Conservation (phyloP, 1,284 basidiomycete species). For the Sporisorium iseilematis-ciliati region DNA sequence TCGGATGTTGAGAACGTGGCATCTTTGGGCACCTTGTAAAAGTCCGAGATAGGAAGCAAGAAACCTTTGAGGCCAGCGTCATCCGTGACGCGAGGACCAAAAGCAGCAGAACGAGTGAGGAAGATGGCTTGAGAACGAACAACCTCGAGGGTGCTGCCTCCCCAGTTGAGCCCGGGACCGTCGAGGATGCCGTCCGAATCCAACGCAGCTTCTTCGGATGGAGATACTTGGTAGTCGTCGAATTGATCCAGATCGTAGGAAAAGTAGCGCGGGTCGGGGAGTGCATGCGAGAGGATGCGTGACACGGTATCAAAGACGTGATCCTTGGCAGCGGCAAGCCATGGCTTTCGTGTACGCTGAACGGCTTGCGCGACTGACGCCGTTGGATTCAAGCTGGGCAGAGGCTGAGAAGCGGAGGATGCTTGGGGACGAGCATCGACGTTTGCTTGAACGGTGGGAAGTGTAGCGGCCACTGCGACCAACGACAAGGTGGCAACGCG, state of each 20-base stretch:
- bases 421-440: background rate
- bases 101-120: constrained; percentile 65
- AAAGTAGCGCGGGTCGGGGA: constrained; percentile 49
- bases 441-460: constrained; percentile 21
- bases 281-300: constrained; percentile 36
- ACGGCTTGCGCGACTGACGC: constrained; percentile 31
- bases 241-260: constrained; percentile 49
- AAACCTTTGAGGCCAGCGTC: constrained; percentile 59
- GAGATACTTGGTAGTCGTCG: constrained; percentile 9
- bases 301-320: constrained; percentile 26
- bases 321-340: constrained; percentile 38
- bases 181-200: constrained; percentile 48
- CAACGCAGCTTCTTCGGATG: background rate
- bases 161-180: constrained; percentile 54
- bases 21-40: constrained; percentile 49
- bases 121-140: constrained; percentile 64
- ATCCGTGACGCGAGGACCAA: constrained; percentile 58
- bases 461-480: constrained; percentile 16
- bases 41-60: constrained; percentile 59
- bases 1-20: constrained; percentile 21
- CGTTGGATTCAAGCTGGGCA: constrained; percentile 26
- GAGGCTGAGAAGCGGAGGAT: background rate
- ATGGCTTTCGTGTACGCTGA: constrained; percentile 33
- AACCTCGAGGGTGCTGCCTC: constrained; percentile 60
- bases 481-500: constrained; percentile 33